Evolutionary conservation across 78 protist species (phyloP), one percentile per base, ranked within the genome.

Genomic region (Dictyostelium brefeldianum): DNA sequence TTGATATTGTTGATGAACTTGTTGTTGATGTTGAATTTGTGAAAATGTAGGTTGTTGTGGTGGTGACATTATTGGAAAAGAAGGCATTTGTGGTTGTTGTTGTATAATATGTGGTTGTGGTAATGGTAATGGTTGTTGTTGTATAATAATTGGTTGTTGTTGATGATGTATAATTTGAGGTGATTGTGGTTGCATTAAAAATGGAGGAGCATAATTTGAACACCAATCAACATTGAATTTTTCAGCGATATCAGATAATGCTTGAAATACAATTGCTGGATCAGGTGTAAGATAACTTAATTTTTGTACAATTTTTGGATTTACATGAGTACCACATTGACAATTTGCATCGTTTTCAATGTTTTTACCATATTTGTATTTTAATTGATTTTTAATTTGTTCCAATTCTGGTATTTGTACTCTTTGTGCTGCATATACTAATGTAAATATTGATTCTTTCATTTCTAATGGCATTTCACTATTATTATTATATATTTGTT

Each of bases 361-460:
- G 2, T 25, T 43, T 31, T 81, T 80, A 18, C 95, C 95, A 83
- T 73, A 91, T 79, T 91, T 91, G 43, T 78, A 77, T 50, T 47
- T 65, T 54, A 91, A 56, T 64, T 91, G 95, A n/a, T 73, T 64
- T 56, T 51, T 77, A 1, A 91, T 67, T 70, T 59, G 36, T 25
- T 90, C 89, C n/a, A 91, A 91, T 36, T 91, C 95, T 81, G 89
- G 89, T n/a, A 91, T 57, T 70, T 91, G 91, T 10, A 91, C 12
- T 77, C 95, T 82, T 31, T 82, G 95, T 54, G 90, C 18, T 91
- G 95, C 89, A 83, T 91, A 91, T n/a, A 91, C 78, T 43, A 91
- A 64, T 82, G 91, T 81, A 69, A 51, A 70, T 18, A 91, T 83
- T 50, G 95, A 41, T 78, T 91, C 95, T 57, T 64, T 79, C 25